Base-by-base conservation (phyloP, 129 eudicot species). In the Pittosporum tobira region DNA sequence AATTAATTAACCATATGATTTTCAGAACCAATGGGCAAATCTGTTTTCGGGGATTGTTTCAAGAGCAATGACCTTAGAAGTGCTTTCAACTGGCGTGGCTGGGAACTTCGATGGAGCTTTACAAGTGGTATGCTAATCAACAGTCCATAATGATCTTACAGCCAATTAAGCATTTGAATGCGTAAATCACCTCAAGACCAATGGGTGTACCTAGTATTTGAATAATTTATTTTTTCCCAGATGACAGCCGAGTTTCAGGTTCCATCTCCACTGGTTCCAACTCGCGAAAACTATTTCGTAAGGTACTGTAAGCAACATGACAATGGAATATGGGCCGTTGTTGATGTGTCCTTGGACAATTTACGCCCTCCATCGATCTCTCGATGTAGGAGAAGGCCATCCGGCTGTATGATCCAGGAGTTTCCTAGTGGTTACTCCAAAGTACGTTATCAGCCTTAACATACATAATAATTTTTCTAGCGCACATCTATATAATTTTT, bases 161-260 rank as follows among this genome's bases (percentile, higher is more conserved):
- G 2, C 34, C 2, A 34, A 34, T 34, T 34, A 34, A 6, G 11
- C 13, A 34, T 34, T 34, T 34, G 10, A 34, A 34, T 2, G 40
- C 7, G 13, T 1, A 34, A 34, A 6, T n/a, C n/a, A n/a, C n/a
- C n/a, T n/a, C n/a, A n/a, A n/a, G n/a, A n/a, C n/a, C n/a, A n/a
- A 34, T 34, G 10, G 40, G 10, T 34, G 40, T 34, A 40, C 18
- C n/a, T 40, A 14, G 14, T n/a, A 40, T 1, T 14, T 2, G n/a
- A 14, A 10, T n/a, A n/a, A n/a, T 3, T 10, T 40, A 1, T 40
- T 56, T 72, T 22, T 20, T 64, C 70, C 16, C 77, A 91, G 98
- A 91, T 91, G 96, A 86, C 90, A 59, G 95, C 97, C n/a, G 97
- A 90, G 77, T 82, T 77, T 58, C 97, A 90, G 53, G 88, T 90